Evolutionary conservation across 2,329 filamentous ascomycete species (phyloP), one percentile per base, ranked within the genome.

Genomic region (Fonsecaea nubica): DNA sequence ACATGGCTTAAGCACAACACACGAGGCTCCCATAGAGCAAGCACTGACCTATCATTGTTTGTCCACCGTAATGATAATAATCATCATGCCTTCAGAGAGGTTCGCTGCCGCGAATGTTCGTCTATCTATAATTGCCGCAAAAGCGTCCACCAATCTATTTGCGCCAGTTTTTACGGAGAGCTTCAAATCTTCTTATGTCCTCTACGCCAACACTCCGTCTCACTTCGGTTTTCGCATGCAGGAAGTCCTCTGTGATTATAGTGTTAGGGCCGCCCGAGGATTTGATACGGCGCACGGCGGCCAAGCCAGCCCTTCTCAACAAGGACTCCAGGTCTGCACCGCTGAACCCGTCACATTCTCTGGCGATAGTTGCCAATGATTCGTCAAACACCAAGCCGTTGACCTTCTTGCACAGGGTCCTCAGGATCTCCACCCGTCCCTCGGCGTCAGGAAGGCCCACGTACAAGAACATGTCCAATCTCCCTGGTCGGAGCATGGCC

Each of bases 401-500:
- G 36, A 85, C 81, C 21, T 82, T 83, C 62, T 82, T 82, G 35
- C 80, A 75, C 65, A 90, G 75, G 2, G 93, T 92, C 63, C 85
- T 85, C 25, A 99, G 82, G 68, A 99, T 99, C 64, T 96, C 92
- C 0, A 91, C 91, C 13, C 95, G 86, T 76, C 97, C 93, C 7
- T 89, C 84, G 0, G 89, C 83, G 32, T 88, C 89, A 0, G 95
- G 95, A 0, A 98, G 81, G 74, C 95, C 93, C 45, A 99, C 90
- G 72, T 94, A 97, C 32, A 98, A 85, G n/a, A 90, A 87, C 0
- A 90, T 94, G 70, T 93, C 94, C 1, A 99, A 84, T 32, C 95
- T 89, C 0, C 95, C 95, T 0, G 95, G 94, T 0, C 95, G 90
- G 10, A 98, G 85, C 88, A 99, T 96, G 1, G 95, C 95, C 1